Evolutionary conservation across 1,284 basidiomycete genomes (phyloP).

Genomic region (Ustilago lituana): DNA sequence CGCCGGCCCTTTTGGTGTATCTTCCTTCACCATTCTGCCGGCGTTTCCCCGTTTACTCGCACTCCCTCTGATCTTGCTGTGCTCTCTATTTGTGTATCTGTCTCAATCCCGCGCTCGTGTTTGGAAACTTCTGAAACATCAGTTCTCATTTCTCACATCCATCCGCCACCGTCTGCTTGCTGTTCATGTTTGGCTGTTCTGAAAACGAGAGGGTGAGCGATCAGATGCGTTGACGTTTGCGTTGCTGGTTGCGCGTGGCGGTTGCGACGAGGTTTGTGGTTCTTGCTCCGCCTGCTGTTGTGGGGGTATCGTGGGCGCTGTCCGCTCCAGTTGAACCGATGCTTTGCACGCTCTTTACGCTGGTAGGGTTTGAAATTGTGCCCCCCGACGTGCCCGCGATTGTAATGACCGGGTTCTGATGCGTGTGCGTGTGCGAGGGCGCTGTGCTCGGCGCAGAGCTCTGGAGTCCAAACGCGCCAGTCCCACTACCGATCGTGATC

Average conservation of each 20-base stretch:
- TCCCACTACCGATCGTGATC: constrained; percentile 24
- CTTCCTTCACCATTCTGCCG: not conserved
- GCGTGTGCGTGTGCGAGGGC: not conserved
- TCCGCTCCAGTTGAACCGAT: constrained; percentile 5
- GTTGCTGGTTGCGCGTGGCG: constrained; percentile 37
- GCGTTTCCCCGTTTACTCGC: not conserved
- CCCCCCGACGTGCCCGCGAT: constrained; percentile 9
- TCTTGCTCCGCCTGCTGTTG: not conserved
- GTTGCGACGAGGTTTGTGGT: constrained; percentile 24
- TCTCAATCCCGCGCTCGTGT: not conserved
- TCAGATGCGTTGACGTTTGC: constrained; percentile 42
- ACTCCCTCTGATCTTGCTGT: not conserved
- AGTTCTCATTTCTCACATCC: not conserved
- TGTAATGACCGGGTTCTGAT: constrained; percentile 17
- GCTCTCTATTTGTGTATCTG: constrained; percentile 26
- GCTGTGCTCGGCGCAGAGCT: constrained; percentile 14
- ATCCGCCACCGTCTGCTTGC: not conserved
- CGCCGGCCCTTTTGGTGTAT: too few relatives aligned
- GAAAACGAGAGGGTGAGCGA: not conserved
- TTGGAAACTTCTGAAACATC: constrained; percentile 18
- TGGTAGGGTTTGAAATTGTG: constrained; percentile 10
- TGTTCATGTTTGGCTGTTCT: too few relatives aligned
- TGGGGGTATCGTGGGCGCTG: constrained; percentile 2
- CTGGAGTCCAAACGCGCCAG: constrained; percentile 1
- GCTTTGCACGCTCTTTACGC: constrained; percentile 9